These are phyloP conservation scores for Herpotrichia juniperi DNA, from an alignment of 2,329 filamentous ascomycete genomes.

Conservation along the genomic window DNA sequence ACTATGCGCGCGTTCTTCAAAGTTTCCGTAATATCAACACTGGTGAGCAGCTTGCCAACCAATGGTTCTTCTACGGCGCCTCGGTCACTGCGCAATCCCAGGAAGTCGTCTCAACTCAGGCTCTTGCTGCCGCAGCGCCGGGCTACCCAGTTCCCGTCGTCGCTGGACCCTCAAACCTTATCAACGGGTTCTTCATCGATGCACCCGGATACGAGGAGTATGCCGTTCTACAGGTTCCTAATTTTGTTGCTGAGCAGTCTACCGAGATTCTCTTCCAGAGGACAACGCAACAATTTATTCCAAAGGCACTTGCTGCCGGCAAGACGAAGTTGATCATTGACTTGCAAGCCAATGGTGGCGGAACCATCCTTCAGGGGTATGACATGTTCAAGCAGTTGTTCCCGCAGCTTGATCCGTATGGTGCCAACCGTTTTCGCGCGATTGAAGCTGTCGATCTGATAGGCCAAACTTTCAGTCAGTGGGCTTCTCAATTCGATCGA, in stretches of 20 bases:
- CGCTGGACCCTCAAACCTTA: slow-evolving; percentile 46
- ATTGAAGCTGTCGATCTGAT: slow-evolving; percentile 54
- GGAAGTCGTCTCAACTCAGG: slow-evolving; percentile 11
- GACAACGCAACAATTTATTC: slow-evolving; percentile 49
- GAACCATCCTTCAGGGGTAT: slow-evolving; percentile 64
- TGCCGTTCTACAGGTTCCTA: slow-evolving; percentile 51
- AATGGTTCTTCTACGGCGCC: slow-evolving; percentile 42
- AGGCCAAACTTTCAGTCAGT: slow-evolving; percentile 46
- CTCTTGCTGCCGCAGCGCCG: slow-evolving; percentile 28
- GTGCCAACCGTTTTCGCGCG: slow-evolving; percentile 59
- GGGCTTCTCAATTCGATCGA: slow-evolving; percentile 40
- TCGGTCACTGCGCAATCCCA: slow-evolving; percentile 6
- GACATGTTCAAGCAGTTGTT: slow-evolving; percentile 67
- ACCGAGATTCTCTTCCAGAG: slow-evolving; percentile 43
- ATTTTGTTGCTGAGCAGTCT: slow-evolving; percentile 42
- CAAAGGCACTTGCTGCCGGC: slow-evolving; percentile 52
- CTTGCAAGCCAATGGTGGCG: slow-evolving; percentile 64
- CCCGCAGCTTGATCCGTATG: slow-evolving; percentile 56
- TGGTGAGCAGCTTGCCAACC: slow-evolving; percentile 48
- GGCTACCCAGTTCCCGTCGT: slow-evolving; percentile 52
- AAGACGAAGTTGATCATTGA: slow-evolving; percentile 68
- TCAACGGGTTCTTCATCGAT: slow-evolving; percentile 54
- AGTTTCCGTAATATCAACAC: slow-evolving; percentile 48
- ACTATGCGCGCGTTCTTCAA: slow-evolving; percentile 49
- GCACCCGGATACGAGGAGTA: slow-evolving; percentile 51